Base-by-base conservation (phyloP, 2,329 filamentous ascomycete species). In the Alternaria sp. region DNA sequence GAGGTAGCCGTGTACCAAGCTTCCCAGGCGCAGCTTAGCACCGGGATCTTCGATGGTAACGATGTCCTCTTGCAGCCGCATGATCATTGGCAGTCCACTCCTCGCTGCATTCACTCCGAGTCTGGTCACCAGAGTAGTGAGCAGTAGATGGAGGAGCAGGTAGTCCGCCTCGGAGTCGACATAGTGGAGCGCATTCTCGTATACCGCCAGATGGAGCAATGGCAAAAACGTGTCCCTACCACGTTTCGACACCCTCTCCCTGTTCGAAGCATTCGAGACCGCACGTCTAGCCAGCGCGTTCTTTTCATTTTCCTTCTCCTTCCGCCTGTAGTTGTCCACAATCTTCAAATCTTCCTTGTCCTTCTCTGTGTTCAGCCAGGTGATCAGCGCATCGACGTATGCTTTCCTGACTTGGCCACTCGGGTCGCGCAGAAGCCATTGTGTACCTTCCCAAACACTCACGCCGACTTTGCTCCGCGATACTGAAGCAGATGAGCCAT, bases 361-460 rank as follows among this genome's bases (percentile, higher is more conserved):
- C 17, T 92, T 92, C 79, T 97, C 93, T n/a, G 90, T 84, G 60
- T 91, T 88, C 56, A 97, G 84, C 93, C 95, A 99, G 1, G 91
- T 92, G 44, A 92, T 79, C 15, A 98, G 80, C 5, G 93, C 92
- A 78, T 97, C 93, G 7, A 90, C 88, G 71, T 98, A 99, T 0
- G 93, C 92, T 76, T 90, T 90, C 57, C 94, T 89, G 32, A 98
- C 93, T 30, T 88, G 86, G 30, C 88, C 88, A 72, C 94, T 90
- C 1, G 88, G 86, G 73, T 97, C 95, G 40, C 91, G 89, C 19
- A 98, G 83, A 47, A 98, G 87, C 92, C 93, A 97, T 65, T 97
- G 93, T 0, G 94, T 97, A n/a, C 93, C 93, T 79, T 98, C 94
- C 96, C 96, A 99, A 0, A 94, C 91, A 58, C 91, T 87, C 9